Evolutionary conservation across 2,329 filamentous ascomycete genomes (phyloP).

Genomic region (Fusarium phyllophilum): DNA sequence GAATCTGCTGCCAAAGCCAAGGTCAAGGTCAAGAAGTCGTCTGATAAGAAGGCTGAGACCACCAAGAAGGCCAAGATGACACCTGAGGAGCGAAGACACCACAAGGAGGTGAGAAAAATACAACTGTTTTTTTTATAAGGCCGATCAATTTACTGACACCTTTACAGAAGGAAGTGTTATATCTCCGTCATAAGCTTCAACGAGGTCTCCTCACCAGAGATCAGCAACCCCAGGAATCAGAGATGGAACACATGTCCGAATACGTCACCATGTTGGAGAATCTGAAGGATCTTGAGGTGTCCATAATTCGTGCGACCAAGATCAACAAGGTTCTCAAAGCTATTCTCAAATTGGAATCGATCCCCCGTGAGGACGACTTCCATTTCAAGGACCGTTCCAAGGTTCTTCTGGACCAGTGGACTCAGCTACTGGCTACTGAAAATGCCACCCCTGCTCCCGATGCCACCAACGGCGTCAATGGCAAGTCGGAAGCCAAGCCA

Average conservation of each 20-base stretch:
- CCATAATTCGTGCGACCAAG: slow-evolving; percentile 90
- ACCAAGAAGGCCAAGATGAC: slow-evolving; percentile 68
- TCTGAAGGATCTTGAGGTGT: slow-evolving; percentile 82
- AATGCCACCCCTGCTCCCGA: slow-evolving; percentile 52
- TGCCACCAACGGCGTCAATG: slow-evolving; percentile 61
- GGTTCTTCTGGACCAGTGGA: slow-evolving; percentile 87
- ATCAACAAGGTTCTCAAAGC: slow-evolving; percentile 99
- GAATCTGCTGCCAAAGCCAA: slow-evolving; percentile 65
- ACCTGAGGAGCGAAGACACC: slow-evolving; percentile 65
- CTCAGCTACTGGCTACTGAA: slow-evolving; percentile 77
- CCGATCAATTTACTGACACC: slow-evolving; percentile 47
- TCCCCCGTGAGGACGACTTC: slow-evolving; percentile 89
- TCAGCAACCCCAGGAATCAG: slow-evolving; percentile 84
- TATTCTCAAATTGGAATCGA: slow-evolving; percentile 85
- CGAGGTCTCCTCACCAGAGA: slow-evolving; percentile 91
- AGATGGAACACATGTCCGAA: slow-evolving; percentile 82
- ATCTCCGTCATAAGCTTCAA: slow-evolving; percentile 92
- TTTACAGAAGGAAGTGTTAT: slow-evolving; percentile 79
- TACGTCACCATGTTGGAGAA: slow-evolving; percentile 84
- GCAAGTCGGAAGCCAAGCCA: slow-evolving; percentile 51
- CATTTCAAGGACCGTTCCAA: slow-evolving; percentile 88
- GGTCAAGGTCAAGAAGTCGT: slow-evolving; percentile 64
- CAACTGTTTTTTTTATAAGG: too few relatives aligned
- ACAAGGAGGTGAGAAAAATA: slow-evolving; percentile 64
- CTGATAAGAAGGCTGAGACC: slow-evolving; percentile 66